These are phyloP conservation scores for Citrullus colocynthis DNA, from an alignment of 306 rosid genomes.

Conservation along the genomic window DNA sequence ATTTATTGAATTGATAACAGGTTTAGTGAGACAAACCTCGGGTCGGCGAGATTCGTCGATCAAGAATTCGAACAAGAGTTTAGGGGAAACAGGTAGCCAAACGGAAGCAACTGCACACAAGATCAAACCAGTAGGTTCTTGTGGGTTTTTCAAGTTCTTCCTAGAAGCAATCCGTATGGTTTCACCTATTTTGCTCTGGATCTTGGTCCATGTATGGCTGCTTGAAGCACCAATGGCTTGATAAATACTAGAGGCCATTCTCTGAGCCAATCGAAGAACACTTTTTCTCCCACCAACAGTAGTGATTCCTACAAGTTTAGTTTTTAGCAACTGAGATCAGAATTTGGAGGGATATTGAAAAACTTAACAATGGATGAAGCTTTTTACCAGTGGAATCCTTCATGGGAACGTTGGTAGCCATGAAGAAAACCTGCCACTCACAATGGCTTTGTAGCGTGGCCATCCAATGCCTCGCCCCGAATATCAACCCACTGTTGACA, in stretches of 20 bases:
- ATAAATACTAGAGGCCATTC: constrained; percentile 75
- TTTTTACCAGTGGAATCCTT: constrained; percentile 59
- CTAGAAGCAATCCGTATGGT: constrained; percentile 73
- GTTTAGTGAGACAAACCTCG: constrained; percentile 35
- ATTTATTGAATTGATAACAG: too few species aligned
- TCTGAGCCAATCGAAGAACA: constrained; percentile 73
- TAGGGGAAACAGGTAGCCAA: constrained; percentile 76
- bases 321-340: background rate
- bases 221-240: constrained; percentile 83
- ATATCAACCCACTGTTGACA: constrained; percentile 67
- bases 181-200: constrained; percentile 71
- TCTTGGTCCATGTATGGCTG: constrained; percentile 73
- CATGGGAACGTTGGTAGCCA: constrained; percentile 99
- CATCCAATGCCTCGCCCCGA: constrained; percentile 93
- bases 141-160: constrained; percentile 89
- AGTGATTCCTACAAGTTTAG: constrained; percentile 45
- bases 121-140: constrained; percentile 81
- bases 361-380: background rate
- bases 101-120: constrained; percentile 86
- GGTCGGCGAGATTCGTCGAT: constrained; percentile 60
- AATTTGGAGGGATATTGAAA: background rate
- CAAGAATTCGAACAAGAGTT: constrained; percentile 59
- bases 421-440: constrained; percentile 58
- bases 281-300: constrained; percentile 92
- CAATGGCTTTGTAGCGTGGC: constrained; percentile 82